Base-by-base conservation (phyloP, 306 rosid species). In the Fragaria iinumae region DNA sequence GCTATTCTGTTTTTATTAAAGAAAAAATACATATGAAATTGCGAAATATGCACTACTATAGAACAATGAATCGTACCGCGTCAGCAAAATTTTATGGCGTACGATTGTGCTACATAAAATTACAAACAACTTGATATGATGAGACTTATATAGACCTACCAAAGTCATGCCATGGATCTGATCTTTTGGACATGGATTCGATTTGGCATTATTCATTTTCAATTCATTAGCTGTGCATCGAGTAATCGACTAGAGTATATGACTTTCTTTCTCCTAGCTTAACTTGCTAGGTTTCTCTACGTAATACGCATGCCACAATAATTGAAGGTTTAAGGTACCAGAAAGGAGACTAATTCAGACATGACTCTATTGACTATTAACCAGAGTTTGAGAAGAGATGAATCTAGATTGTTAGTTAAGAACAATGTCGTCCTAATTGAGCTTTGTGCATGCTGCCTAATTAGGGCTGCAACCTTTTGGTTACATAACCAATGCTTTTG, bases 261-360 rank as follows among this genome's bases (percentile, higher is more conserved):
- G 76, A 72, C 76, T 55, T 55, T 38, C 16, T 43, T 25, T 8
- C 27, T 23, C 53, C 59, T 60, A 44, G 57, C 45, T 65, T 21
- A 8, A 59, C 27, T 65, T 8, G 18, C 25, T 65, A 65, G 45
- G 25, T 34, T 20, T 60, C n/a, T n/a, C 23, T 60, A 43, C 43
- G 11, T 45, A 39, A 4, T 73, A 16, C 17, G 4, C 43, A 29
- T 6, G 10, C 39, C 21, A 29, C 67, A 62, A 29, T 32, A 62
- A 29, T 62, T 27, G 41, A 29, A 62, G 67, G 41, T 62, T 62
- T 29, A 13, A 62, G 67, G 67, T 62, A 62, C 41, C 67, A 62
- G 41, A 62, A 27, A 60, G 67, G 11, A 62, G 67, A 16, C 43
- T 62, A 62, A 62, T 62, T 62, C 17, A 57, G 7, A 23, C 64